Percentiles rank a stretch among this genome's conserved stretches.
These are phyloP conservation scores for Globisporangium splendens DNA, from an alignment of 352 stramenopile species.

Conservation along the genomic window DNA sequence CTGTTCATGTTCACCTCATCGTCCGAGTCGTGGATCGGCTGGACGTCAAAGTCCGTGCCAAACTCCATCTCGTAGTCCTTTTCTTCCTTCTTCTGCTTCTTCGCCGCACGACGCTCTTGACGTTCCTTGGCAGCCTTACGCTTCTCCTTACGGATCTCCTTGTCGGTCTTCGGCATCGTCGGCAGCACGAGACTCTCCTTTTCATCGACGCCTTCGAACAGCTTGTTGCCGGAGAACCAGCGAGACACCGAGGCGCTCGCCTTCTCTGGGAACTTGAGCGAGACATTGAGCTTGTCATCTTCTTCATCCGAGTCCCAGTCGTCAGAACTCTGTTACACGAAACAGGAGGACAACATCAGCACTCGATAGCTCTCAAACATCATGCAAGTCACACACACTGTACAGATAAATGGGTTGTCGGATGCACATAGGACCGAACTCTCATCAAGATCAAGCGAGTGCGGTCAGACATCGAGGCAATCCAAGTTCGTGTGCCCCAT, in stretches of 20 bases:
- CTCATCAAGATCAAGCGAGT: slow-evolving; percentile 26
- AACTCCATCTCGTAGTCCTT: slow-evolving; percentile 84
- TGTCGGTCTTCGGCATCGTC: slow-evolving; percentile 98
- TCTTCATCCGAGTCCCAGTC: slow-evolving; percentile 57
- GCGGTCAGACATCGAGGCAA: slow-evolving; percentile 83
- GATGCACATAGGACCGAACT: slow-evolving; percentile 75
- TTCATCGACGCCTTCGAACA: slow-evolving; percentile 75
- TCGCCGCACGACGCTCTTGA: slow-evolving; percentile 78
- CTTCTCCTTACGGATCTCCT: slow-evolving; percentile 97
- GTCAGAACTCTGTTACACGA: slow-evolving; percentile 72
- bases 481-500: slow-evolving; percentile 77
- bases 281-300: slow-evolving; percentile 60
- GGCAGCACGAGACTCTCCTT: slow-evolving; percentile 40
- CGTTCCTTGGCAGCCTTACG: slow-evolving; percentile 92
- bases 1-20: slow-evolving; percentile 38
- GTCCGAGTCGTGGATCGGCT: slow-evolving; percentile 30
- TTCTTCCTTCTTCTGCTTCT: slow-evolving; percentile 83
- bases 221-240: slow-evolving; percentile 83
- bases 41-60: slow-evolving; percentile 64
- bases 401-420: slow-evolving; percentile 16
- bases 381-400: too few relatives aligned
- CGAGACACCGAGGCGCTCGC: slow-evolving; percentile 68
- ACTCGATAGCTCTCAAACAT: neutral
- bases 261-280: slow-evolving; percentile 77
- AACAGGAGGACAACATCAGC: neutral